These are phyloP conservation scores for Pseudonectria buxi DNA, from an alignment of 2,329 filamentous ascomycete genomes.

Conservation along the genomic window DNA sequence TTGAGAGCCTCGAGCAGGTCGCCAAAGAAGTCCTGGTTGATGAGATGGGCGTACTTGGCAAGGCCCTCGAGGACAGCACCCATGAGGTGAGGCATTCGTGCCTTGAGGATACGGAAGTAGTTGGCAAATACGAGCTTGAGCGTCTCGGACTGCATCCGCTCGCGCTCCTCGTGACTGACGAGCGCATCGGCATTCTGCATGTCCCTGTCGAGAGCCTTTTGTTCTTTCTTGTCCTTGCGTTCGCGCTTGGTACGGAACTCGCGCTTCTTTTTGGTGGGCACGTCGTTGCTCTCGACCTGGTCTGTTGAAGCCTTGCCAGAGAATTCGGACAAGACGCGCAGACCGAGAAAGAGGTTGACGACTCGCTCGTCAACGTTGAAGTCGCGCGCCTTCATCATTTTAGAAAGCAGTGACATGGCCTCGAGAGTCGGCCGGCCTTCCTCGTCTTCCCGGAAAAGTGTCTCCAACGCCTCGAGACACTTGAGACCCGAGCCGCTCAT, in stretches of 20 bases:
- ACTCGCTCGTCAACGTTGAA: constrained; percentile 80
- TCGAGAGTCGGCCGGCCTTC: constrained; percentile 86
- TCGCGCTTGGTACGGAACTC: constrained; percentile 86
- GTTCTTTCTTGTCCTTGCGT: constrained; percentile 76
- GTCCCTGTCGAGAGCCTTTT: constrained; percentile 83
- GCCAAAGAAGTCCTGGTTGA: constrained; percentile 98
- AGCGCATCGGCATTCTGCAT: constrained; percentile 87
- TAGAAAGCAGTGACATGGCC: constrained; percentile 74
- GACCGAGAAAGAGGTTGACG: constrained; percentile 82
- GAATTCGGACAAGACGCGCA: constrained; percentile 84
- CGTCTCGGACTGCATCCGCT: constrained; percentile 91
- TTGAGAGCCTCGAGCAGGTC: constrained; percentile 91
- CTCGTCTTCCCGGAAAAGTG: constrained; percentile 77
- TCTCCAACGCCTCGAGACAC: constrained; percentile 71
- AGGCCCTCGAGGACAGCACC: constrained; percentile 94
- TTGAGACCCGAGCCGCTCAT: constrained; percentile 71
- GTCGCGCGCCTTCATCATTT: constrained; percentile 89
- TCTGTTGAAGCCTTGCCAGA: constrained; percentile 75
- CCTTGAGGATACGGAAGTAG: constrained; percentile 92
- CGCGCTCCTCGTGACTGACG: constrained; percentile 86
- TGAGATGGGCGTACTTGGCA: constrained; percentile 88
- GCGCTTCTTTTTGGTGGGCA: constrained; percentile 61
- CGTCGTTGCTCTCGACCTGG: constrained; percentile 51
- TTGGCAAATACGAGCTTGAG: constrained; percentile 91
- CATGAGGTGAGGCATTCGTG: constrained; percentile 76